Evolutionary conservation across 257 asterid genomes (phyloP).

Genomic region (Nicotiana tomentosiformis): DNA sequence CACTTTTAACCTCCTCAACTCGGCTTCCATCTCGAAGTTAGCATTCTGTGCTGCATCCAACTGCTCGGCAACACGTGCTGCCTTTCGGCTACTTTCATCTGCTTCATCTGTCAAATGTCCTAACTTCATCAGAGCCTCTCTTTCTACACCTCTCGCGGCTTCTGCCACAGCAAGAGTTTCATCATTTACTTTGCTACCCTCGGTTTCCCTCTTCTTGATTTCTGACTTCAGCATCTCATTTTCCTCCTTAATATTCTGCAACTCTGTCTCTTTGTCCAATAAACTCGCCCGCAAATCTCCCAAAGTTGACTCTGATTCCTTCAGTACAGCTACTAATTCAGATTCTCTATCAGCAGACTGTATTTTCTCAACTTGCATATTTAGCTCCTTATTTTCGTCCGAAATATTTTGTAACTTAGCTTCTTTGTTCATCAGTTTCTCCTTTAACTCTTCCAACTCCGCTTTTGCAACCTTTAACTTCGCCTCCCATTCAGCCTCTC

Average conservation of each 20-base stretch:
- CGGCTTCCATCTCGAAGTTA: conserved; percentile 64
- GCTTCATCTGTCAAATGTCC: conserved; percentile 63
- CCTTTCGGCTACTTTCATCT: conserved; percentile 50
- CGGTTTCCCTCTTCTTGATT: conserved; percentile 37
- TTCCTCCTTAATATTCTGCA: conserved; percentile 44
- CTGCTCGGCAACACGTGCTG: conserved; percentile 49
- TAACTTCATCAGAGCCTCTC: conserved; percentile 63
- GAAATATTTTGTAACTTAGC: conserved; percentile 3
- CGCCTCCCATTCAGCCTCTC: conserved; percentile 57
- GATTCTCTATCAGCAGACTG: conserved; percentile 12
- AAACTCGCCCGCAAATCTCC: conserved; percentile 37
- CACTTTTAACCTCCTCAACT: conserved; percentile 69
- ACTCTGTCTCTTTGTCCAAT: conserved; percentile 39
- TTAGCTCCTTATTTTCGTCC: conserved; percentile 16
- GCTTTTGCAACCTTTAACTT: conserved; percentile 31
- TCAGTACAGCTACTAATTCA: conserved; percentile 24
- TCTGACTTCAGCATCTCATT: conserved; percentile 60
- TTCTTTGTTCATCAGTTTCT: conserved; percentile 36
- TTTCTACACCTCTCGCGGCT: conserved; percentile 48
- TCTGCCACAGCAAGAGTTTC: conserved; percentile 44
- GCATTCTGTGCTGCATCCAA: conserved; percentile 82
- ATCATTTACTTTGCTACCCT: conserved; percentile 28
- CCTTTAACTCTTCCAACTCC: conserved; percentile 46
- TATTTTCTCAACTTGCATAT: neutral
- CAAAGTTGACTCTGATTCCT: conserved; percentile 31